A percentile compares a stretch with the other conserved stretches of the same genome.
These are phyloP conservation scores for Sedum album DNA, from an alignment of 164 flowering plant species.

Conservation along the genomic window DNA sequence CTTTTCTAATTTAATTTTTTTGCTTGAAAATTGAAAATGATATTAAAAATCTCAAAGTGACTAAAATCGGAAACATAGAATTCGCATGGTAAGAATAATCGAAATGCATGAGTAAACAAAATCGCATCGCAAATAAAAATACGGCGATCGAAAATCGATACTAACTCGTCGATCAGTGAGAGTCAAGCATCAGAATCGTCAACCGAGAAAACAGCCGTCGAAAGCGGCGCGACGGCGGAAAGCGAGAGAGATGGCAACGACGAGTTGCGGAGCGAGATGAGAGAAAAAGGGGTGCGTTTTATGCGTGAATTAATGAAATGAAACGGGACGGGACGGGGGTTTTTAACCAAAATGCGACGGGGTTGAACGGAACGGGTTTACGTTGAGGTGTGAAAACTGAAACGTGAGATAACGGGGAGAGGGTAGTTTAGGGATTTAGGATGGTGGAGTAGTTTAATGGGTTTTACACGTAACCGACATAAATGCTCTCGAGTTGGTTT, in stretches of 20 bases:
- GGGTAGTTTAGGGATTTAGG: background rate
- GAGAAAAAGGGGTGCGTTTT: background rate
- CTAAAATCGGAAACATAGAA: background rate
- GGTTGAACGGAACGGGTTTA: background rate
- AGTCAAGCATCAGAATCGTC: background rate
- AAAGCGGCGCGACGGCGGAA: background rate
- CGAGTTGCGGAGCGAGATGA: too few relatives aligned
- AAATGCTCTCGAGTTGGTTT: background rate
- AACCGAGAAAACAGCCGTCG: background rate
- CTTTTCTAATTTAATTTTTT: too few relatives aligned
- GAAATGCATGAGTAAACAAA: background rate
- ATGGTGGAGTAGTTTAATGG: background rate
- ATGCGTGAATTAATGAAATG: background rate
- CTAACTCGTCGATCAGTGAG: background rate
- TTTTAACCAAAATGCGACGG: too few relatives aligned
- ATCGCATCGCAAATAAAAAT: too few relatives aligned
- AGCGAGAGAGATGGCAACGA: background rate
- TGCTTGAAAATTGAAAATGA: too few relatives aligned
- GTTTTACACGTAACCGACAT: background rate
- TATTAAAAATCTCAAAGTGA: background rate
- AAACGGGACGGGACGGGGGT: constrained; percentile 1
- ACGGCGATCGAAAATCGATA: background rate
- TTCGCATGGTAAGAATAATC: too few relatives aligned
- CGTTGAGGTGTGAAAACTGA: background rate
- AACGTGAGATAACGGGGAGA: background rate